phyloP scores from a whole-genome alignment of 2,329 filamentous ascomycete species.

The Epicoccum sorghinum region DNA sequence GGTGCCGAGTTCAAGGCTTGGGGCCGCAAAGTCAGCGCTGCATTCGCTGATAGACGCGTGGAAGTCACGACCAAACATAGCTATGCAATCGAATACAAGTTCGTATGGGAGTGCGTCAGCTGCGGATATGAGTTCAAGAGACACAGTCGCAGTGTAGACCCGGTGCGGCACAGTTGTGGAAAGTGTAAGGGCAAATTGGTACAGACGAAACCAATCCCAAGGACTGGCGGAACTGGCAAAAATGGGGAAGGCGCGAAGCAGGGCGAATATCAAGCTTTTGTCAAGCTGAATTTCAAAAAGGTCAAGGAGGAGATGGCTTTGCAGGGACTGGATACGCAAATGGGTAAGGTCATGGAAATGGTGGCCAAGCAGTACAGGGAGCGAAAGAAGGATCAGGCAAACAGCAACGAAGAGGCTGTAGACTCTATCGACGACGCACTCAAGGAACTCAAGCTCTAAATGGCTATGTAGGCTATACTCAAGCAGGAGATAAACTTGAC shows the following conservation, averaged over 20 bases:
- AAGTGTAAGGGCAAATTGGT: slow-evolving; percentile 70
- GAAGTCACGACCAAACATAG: slow-evolving; percentile 87
- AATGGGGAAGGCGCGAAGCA: slow-evolving; percentile 22
- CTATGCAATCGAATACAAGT: slow-evolving; percentile 92
- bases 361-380: slow-evolving; percentile 68
- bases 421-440: too few relatives aligned
- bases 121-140: slow-evolving; percentile 79
- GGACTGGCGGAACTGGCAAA: slow-evolving; percentile 43
- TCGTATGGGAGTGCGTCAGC: slow-evolving; percentile 76
- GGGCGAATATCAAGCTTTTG: slow-evolving; percentile 62
- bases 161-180: slow-evolving; percentile 73
- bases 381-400: slow-evolving; percentile 44
- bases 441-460: too few relatives aligned
- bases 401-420: slow-evolving; percentile 17
- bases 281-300: slow-evolving; percentile 71
- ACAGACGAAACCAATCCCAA: slow-evolving; percentile 80
- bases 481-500: too few relatives aligned
- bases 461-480: too few relatives aligned
- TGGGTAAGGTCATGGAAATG: slow-evolving; percentile 71
- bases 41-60: slow-evolving; percentile 68
- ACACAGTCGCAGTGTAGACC: slow-evolving; percentile 85
- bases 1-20: slow-evolving; percentile 84
- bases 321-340: slow-evolving; percentile 56
- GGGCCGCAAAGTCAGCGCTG: slow-evolving; percentile 58
- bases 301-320: slow-evolving; percentile 50